Evolutionary conservation across 1,139 yeast species (phyloP).

Genomic region (Wickerhamomyces sp.): DNA sequence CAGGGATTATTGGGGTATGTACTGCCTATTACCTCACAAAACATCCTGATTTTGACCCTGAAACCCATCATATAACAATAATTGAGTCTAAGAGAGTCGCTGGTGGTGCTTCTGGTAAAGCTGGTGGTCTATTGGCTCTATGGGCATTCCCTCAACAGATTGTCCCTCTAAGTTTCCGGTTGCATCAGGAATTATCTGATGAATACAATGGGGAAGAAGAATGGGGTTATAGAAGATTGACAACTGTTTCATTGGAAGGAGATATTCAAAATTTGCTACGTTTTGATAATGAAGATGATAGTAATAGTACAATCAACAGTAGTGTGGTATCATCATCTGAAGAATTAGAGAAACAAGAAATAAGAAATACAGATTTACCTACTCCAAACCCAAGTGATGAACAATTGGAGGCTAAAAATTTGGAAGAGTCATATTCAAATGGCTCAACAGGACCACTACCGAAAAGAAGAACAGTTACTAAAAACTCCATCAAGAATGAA

Average conservation of each 20-base stretch:
- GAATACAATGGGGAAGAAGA: constrained; percentile 73
- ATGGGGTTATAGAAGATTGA: constrained; percentile 91
- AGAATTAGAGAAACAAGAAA: constrained; percentile 6
- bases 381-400: constrained; percentile 12
- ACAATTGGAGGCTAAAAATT: constrained; percentile 7
- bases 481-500: constrained; percentile 35
- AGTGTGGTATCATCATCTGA: background rate
- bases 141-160: constrained; percentile 98
- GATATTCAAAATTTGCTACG: constrained; percentile 42
- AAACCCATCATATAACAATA: constrained; percentile 76
- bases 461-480: constrained; percentile 31
- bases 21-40: constrained; percentile 84
- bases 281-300: constrained; percentile 18
- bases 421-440: constrained; percentile 13
- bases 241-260: constrained; percentile 86
- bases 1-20: constrained; percentile 94
- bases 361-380: constrained; percentile 3
- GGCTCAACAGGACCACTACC: constrained; percentile 18
- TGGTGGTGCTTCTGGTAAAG: constrained; percentile 97
- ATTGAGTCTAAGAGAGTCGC: constrained; percentile 90
- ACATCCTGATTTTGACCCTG: constrained; percentile 74
- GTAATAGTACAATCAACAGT: constrained; percentile 5
- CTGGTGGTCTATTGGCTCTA: constrained; percentile 89
- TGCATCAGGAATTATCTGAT: constrained; percentile 80
- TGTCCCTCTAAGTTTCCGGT: constrained; percentile 79